phyloP scores from a whole-genome alignment of 768 basidiomycete genomes.

The Tricholoma bakamatsutake region DNA sequence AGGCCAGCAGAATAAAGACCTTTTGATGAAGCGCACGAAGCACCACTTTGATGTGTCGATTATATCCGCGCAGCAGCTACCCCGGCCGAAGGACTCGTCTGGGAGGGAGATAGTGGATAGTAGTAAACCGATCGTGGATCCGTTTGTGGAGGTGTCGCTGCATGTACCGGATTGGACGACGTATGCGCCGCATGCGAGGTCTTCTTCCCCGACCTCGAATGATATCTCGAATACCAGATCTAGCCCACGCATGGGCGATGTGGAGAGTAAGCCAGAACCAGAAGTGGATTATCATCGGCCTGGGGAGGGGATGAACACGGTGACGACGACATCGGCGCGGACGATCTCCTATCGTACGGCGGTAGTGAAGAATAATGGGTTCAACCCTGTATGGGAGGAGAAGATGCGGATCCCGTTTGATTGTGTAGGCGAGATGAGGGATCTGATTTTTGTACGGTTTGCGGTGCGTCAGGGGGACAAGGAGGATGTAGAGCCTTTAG shows the following conservation, averaged over 20 bases:
- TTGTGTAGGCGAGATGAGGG: slow-evolving; percentile 71
- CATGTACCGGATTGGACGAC: slow-evolving; percentile 70
- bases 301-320: background rate
- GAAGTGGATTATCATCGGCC: slow-evolving; percentile 1
- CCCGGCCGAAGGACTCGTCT: slow-evolving; percentile 62
- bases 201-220: background rate
- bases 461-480: slow-evolving; percentile 63
- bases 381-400: slow-evolving; percentile 90
- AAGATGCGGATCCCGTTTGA: slow-evolving; percentile 66
- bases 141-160: slow-evolving; percentile 64
- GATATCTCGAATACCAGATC: slow-evolving; percentile 4
- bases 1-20: slow-evolving; percentile 43
- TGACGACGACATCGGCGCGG: slow-evolving; percentile 29
- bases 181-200: background rate
- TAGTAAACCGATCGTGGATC: slow-evolving; percentile 50
- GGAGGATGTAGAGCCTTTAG: slow-evolving; percentile 62
- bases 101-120: slow-evolving; percentile 59
- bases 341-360: slow-evolving; percentile 53
- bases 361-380: slow-evolving; percentile 84
- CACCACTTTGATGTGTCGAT: slow-evolving; percentile 60
- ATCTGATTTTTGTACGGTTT: slow-evolving; percentile 83
- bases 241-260: slow-evolving; percentile 4
- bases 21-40: slow-evolving; percentile 48
- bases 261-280: background rate
- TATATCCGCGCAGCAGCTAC: slow-evolving; percentile 65